Conservation (phyloP, 2,329 filamentous ascomycete species). For the Xylogone sp. region DNA sequence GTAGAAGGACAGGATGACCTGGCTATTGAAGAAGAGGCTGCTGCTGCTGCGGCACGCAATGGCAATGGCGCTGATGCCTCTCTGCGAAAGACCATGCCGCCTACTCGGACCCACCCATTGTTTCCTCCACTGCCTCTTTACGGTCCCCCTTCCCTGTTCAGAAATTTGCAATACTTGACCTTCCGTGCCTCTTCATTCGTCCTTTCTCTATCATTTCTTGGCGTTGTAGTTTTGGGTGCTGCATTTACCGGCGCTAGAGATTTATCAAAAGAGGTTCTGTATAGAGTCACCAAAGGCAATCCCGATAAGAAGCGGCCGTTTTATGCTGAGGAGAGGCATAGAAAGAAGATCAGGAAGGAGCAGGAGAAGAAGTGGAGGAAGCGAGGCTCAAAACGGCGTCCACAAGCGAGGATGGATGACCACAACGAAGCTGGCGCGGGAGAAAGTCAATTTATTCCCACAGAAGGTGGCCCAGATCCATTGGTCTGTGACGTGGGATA, state of each 20-base stretch:
- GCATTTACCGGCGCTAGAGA: constrained; percentile 62
- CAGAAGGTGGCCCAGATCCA: constrained; percentile 77
- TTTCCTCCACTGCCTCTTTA: constrained; percentile 85
- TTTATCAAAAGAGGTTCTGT: constrained; percentile 44
- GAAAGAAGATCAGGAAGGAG: constrained; percentile 52
- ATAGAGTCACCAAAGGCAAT: constrained; percentile 54
- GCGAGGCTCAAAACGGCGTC: constrained; percentile 32
- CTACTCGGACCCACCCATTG: constrained; percentile 70
- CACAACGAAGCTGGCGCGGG: constrained; percentile 39
- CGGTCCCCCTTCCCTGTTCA: constrained; percentile 65
- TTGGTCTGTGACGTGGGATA: constrained; percentile 77
- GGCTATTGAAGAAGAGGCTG: constrained; percentile 31
- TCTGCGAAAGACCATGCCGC: constrained; percentile 49
- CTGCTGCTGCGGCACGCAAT: constrained; percentile 25
- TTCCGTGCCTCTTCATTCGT: constrained; percentile 69
- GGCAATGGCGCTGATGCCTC: constrained; percentile 34
- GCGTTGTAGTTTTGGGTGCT: constrained; percentile 71
- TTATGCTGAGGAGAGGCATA: constrained; percentile 64
- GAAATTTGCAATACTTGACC: constrained; percentile 59
- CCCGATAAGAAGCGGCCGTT: constrained; percentile 63
- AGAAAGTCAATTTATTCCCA: constrained; percentile 54
- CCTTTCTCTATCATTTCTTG: constrained; percentile 73
- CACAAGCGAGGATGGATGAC: constrained; percentile 22
- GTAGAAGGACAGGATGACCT: constrained; percentile 22
- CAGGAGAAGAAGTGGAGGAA: constrained; percentile 60